Evolutionary conservation across 352 stramenopile species (phyloP), one percentile per base, ranked within the genome.

Genomic region (Phytopythium delawarense): DNA sequence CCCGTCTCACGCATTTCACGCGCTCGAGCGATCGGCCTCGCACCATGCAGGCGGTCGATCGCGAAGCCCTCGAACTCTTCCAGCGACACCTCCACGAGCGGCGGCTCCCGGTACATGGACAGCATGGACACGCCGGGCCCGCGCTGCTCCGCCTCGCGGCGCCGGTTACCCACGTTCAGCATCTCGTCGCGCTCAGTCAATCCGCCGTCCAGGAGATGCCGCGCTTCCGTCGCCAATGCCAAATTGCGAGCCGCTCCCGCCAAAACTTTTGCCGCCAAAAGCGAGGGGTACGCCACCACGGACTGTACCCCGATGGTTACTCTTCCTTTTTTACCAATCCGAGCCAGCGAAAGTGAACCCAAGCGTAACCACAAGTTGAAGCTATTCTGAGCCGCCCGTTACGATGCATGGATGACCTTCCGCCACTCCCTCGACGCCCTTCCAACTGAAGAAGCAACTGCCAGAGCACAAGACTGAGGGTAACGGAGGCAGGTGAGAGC

Each of bases 31-130:
- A 52, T 4, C 40, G 37, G 37, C 18, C 35, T 5, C 53, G 62
- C 59, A 89, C 88, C 73, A 46, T 98, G 92, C 68, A 99, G 79
- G 5, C 97, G 79, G 64, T 99, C 95, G 53, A 99, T 94, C 6
- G 97, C 96, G 72, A 98, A 98, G 54, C 98, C 84, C 75, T 99
- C 97, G 85, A 99, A 99, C 67, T 99, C 92, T 70, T 99, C 96
- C 39, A 99, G 74, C 65, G 89, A 98, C 46, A 99, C 83, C 74
- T 99, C 97, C 15, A 98, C 84, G 46, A 88, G 75, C 21, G 97
- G 97, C 59, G 96, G 82, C 54, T 98, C 84, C 20, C 91, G 86
- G 74, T 99, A 99, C 70, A 99, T 87, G 55, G 87, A 96, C 57
- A 97, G 76, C 75, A 90, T 92, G 50, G 82, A 84, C 35, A 78